These are phyloP conservation scores for Teratosphaeria viscida DNA, from an alignment of 2,329 filamentous ascomycete genomes.

Conservation along the genomic window DNA sequence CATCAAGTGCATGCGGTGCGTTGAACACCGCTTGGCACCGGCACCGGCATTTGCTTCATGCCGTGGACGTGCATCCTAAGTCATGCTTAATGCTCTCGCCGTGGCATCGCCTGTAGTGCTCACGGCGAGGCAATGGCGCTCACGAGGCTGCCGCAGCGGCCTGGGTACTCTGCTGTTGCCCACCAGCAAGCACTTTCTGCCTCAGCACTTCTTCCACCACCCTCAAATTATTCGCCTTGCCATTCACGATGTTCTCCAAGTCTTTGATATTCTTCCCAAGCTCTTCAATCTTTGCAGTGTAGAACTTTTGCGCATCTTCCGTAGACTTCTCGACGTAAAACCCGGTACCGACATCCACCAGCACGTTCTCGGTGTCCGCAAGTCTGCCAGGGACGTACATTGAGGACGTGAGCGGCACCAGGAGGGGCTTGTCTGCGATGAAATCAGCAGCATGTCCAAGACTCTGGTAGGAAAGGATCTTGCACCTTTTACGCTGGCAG, in stretches of 20 bases:
- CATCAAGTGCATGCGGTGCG: too few relatives aligned
- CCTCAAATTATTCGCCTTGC: conserved; percentile 74
- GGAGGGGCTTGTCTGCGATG: conserved; percentile 48
- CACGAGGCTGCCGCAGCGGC: conserved; percentile 7
- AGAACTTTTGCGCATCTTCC: conserved; percentile 55
- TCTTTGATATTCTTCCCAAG: conserved; percentile 55
- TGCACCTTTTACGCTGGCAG: conserved; percentile 28
- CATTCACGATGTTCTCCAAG: conserved; percentile 56
- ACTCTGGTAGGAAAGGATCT: background rate
- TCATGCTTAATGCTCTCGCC: too few relatives aligned
- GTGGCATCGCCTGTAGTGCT: too few relatives aligned
- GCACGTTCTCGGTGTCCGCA: conserved; percentile 61
- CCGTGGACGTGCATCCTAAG: too few relatives aligned
- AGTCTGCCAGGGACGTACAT: conserved; percentile 84
- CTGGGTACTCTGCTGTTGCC: conserved; percentile 14
- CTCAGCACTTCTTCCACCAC: conserved; percentile 75
- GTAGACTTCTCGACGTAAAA: conserved; percentile 84
- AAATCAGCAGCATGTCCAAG: background rate
- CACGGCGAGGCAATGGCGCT: background rate
- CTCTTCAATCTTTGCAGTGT: conserved; percentile 57
- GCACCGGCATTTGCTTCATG: too few relatives aligned
- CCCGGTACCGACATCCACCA: conserved; percentile 88
- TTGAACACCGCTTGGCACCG: too few relatives aligned
- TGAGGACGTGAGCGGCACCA: conserved; percentile 91
- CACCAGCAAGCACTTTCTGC: conserved; percentile 24